These are phyloP conservation scores for Pestalotiopsis sp. DNA, from an alignment of 2,329 filamentous ascomycete species.

Conservation along the genomic window DNA sequence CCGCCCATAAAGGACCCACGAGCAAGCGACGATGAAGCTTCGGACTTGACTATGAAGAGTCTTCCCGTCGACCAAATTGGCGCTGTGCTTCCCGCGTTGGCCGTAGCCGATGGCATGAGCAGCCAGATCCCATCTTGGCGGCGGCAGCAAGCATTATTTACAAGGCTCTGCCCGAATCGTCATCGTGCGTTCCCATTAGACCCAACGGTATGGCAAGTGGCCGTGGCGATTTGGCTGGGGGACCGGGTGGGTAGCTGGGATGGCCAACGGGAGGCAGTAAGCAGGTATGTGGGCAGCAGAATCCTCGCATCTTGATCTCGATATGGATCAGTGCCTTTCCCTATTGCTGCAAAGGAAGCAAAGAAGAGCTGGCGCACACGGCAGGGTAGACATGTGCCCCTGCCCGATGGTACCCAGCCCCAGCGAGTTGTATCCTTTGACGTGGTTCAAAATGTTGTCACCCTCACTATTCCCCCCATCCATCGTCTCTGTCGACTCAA, in stretches of 20 bases:
- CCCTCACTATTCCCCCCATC: neutral
- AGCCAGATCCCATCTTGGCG: neutral
- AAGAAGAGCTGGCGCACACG: neutral
- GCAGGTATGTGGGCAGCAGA: neutral
- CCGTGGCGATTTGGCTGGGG: slow-evolving; percentile 7
- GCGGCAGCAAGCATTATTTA: neutral
- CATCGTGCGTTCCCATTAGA: slow-evolving; percentile 14
- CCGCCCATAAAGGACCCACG: neutral
- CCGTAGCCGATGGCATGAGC: neutral
- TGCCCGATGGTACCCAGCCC: slow-evolving; percentile 8
- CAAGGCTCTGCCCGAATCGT: neutral
- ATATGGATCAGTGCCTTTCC: neutral
- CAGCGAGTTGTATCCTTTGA: neutral
- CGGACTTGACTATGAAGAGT: neutral
- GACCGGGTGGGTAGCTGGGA: neutral
- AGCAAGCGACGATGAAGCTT: neutral
- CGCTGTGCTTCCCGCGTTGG: neutral
- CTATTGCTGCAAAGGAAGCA: neutral
- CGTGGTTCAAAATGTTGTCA: neutral
- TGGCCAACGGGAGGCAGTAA: neutral
- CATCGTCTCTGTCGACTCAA: neutral
- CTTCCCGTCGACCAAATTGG: neutral
- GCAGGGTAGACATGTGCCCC: slow-evolving; percentile 5
- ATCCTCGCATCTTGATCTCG: slow-evolving; percentile 1
- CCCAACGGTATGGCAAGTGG: slow-evolving; percentile 12